Conservation (phyloP, 2,329 filamentous ascomycete species). For the Neofusicoccum sp. region DNA sequence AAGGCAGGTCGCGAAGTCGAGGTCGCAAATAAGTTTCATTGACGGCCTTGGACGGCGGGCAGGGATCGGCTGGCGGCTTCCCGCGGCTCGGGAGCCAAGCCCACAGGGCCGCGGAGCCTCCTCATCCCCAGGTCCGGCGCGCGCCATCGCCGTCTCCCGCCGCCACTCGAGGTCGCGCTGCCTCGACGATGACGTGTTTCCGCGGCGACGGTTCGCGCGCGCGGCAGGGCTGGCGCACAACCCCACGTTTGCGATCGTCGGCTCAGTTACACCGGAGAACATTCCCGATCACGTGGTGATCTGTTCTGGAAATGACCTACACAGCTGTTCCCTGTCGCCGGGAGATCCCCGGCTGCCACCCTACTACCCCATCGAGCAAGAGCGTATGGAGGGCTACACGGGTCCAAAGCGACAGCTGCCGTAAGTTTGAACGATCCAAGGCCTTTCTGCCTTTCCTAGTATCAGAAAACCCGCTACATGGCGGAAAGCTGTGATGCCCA, state of each 20-base stretch:
- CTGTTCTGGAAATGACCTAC: neutral
- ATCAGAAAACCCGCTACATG: too few relatives aligned
- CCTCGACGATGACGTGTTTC: constrained; percentile 11
- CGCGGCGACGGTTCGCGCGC: constrained; percentile 5
- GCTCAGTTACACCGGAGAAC: constrained; percentile 6
- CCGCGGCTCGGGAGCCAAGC: constrained; percentile 15
- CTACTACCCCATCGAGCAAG: too few relatives aligned
- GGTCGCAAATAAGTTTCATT: constrained; percentile 21
- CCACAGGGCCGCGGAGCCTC: neutral
- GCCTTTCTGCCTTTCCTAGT: too few relatives aligned
- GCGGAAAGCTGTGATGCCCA: too few relatives aligned
- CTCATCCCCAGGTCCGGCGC: neutral
- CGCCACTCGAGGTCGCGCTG: neutral
- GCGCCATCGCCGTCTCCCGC: neutral
- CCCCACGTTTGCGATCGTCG: constrained; percentile 13
- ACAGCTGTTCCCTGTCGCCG: too few relatives aligned
- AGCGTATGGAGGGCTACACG: too few relatives aligned
- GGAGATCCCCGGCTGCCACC: too few relatives aligned
- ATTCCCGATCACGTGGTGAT: constrained; percentile 12
- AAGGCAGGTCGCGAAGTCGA: constrained; percentile 4
- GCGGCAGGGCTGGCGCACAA: constrained; percentile 6
- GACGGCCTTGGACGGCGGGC: constrained; percentile 12
- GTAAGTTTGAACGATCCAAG: too few relatives aligned
- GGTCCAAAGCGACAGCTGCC: too few relatives aligned
- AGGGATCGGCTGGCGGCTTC: constrained; percentile 18